Percentiles rank a stretch among this genome's conserved stretches.
These are phyloP conservation scores for Cystofilobasidium macerans DNA, from an alignment of 768 basidiomycete genomes.

Conservation along the genomic window DNA sequence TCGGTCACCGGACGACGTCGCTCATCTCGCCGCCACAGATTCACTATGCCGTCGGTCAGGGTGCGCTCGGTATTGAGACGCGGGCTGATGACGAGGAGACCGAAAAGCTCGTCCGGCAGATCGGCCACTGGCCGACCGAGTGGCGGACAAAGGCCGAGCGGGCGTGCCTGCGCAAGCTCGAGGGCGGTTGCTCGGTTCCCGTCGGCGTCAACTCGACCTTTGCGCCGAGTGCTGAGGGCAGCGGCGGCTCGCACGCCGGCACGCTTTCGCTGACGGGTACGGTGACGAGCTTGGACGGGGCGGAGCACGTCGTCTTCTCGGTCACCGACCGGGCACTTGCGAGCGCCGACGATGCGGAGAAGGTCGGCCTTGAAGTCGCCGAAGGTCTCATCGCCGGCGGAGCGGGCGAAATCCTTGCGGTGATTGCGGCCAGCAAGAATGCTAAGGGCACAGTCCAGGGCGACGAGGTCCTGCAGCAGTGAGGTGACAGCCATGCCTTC, in stretches of 20 bases:
- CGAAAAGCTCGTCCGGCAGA: constrained; percentile 51
- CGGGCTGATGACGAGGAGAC: constrained; percentile 51
- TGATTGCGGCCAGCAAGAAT: constrained; percentile 60
- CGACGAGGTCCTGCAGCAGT: constrained; percentile 8
- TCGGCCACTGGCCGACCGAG: constrained; percentile 67
- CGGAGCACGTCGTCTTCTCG: constrained; percentile 54
- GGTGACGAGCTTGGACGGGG: constrained; percentile 72
- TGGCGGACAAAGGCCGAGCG: constrained; percentile 76
- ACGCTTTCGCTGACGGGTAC: constrained; percentile 60
- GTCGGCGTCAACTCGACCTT: constrained; percentile 61
- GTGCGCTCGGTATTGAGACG: constrained; percentile 79
- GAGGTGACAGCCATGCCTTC: not conserved
- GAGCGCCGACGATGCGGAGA: constrained; percentile 53
- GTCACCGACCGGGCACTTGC: constrained; percentile 48
- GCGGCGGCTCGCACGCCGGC: constrained; percentile 28
- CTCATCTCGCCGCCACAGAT: constrained; percentile 53
- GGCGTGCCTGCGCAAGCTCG: constrained; percentile 72
- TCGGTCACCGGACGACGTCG: constrained; percentile 55
- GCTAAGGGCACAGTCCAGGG: constrained; percentile 19
- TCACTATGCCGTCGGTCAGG: constrained; percentile 86
- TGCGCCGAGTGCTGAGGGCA: constrained; percentile 36
- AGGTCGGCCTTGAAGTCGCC: constrained; percentile 58
- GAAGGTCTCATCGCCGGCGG: constrained; percentile 54
- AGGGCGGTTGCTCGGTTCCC: constrained; percentile 95
- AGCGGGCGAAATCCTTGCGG: constrained; percentile 67